Base-by-base conservation (phyloP, 1,284 basidiomycete genomes). In the Ganoderma multipileum region DNA sequence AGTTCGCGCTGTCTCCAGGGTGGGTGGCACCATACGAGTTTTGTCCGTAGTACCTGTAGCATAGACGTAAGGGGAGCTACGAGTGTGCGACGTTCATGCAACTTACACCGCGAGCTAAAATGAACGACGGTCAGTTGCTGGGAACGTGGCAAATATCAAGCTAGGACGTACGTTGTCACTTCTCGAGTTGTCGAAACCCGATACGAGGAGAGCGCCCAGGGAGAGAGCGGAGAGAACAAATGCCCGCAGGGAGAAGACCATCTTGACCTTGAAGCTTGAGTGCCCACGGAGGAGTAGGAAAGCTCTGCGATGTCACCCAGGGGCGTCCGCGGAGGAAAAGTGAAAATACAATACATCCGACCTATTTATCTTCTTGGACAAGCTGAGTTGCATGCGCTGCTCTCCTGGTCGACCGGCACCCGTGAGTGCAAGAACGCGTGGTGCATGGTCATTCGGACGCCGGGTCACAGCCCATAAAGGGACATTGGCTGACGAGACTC, bases 1-100 rank as follows among this genome's bases (percentile, higher is more conserved):
- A 89, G 72, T 84, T 81, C 12, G 82, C 80, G 5, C 79, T 73
- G 72, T 85, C 83, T 54, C 72, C 75, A 6, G 3, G 8, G 23
- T 87, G 81, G 1, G 83, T 84, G 6, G 86, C 87, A 33, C 88
- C 88, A 67, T 87, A 89, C 0, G 86, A 88, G 76, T 89, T 86
- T 74, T 90, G 83, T 26, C 83, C 83, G 81, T 81, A 83, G 69
- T 84, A 83, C 20, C 78, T 79, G 64, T 1, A 20, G 5, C 18
- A 11, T 30, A 16, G 3, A 33, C 20, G 54, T 68, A 30, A 68
- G 50, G 47, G 14, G 16, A 20, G 16, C 61, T 33, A 14, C 20
- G 26, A 61, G 23, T 28, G 52, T 9, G 42, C 2, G 30, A 26
- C 12, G 52, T 38, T 23, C 12, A 16, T 8, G n/a, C 20, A 41